These are phyloP conservation scores for Suhomyces tanzawaensis DNA, from an alignment of 805 yeast species.

Conservation along the genomic window DNA sequence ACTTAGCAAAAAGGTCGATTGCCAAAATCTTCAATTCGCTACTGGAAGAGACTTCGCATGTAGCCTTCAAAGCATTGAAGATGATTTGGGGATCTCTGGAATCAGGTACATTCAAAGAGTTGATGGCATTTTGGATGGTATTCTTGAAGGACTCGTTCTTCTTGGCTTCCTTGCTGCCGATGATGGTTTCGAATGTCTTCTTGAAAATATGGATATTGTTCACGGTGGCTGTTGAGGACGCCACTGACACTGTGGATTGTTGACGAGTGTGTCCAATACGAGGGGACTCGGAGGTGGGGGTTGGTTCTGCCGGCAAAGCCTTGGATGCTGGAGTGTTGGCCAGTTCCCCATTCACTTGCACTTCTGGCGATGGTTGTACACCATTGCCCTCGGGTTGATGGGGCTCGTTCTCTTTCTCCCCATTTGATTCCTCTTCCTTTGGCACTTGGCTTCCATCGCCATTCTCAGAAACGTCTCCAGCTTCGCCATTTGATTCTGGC, in stretches of 20 bases:
- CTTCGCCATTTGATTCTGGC: too few species aligned
- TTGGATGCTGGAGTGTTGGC: not conserved
- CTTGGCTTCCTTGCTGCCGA: slow-evolving; percentile 59
- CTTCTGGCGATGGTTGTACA: too few species aligned
- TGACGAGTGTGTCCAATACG: slow-evolving; percentile 5
- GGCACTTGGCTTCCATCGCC: too few species aligned
- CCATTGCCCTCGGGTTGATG: too few species aligned
- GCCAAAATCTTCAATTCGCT: slow-evolving; percentile 69
- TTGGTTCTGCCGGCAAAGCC: not conserved
- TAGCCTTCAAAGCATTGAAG: slow-evolving; percentile 73
- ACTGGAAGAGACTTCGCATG: slow-evolving; percentile 62
- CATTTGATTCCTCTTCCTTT: too few species aligned
- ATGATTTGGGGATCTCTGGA: slow-evolving; percentile 50
- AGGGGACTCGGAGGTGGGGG: not conserved
- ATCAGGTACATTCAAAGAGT: slow-evolving; percentile 36
- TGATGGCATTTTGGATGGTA: slow-evolving; percentile 41
- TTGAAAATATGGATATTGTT: slow-evolving; percentile 36
- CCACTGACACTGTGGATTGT: slow-evolving; percentile 5
- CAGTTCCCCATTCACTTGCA: too few species aligned
- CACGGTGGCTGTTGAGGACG: slow-evolving; percentile 12
- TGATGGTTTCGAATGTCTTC: slow-evolving; percentile 56
- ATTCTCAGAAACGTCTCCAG: too few species aligned
- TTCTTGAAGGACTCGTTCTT: slow-evolving; percentile 43
- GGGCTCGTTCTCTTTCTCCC: too few species aligned
- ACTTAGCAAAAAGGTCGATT: slow-evolving; percentile 80